A percentile compares a stretch with the other conserved stretches of the same genome.
phyloP scores from a whole-genome alignment of 495 filamentous ascomycete genomes.

The Penicillium desertorum region DNA sequence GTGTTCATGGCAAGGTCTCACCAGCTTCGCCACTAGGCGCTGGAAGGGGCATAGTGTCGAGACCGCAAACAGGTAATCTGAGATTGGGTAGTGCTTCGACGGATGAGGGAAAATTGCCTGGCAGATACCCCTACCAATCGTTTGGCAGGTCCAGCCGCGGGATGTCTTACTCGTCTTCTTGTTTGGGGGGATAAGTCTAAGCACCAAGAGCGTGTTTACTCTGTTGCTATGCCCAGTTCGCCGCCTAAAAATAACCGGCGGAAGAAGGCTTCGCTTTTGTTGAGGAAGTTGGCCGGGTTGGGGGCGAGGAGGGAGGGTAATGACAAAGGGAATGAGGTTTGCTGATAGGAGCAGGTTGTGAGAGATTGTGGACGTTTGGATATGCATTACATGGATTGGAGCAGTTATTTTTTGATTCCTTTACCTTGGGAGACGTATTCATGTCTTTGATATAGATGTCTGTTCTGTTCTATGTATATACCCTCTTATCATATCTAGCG shows the following conservation, averaged over 20 bases:
- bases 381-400: neutral
- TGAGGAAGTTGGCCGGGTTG: conserved; percentile 28
- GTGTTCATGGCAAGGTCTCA: neutral
- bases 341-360: neutral
- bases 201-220: conserved; percentile 13
- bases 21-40: neutral
- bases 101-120: neutral
- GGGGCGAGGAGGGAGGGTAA: conserved; percentile 13
- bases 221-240: conserved; percentile 5
- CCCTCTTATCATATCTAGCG: neutral
- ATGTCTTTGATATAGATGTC: neutral
- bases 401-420: neutral
- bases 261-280: conserved; percentile 20
- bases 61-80: neutral
- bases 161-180: conserved; percentile 7
- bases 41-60: neutral
- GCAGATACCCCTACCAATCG: neutral
- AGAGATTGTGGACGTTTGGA: neutral
- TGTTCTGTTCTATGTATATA: conserved; percentile 4
- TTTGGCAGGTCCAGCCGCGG: conserved; percentile 1
- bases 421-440: neutral
- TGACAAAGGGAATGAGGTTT: conserved; percentile 3
- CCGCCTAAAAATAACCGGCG: conserved; percentile 7
- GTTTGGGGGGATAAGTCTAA: neutral
- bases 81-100: neutral